These are phyloP conservation scores for Sutorius eximius DNA, from an alignment of 1,284 basidiomycete genomes.

Conservation along the genomic window DNA sequence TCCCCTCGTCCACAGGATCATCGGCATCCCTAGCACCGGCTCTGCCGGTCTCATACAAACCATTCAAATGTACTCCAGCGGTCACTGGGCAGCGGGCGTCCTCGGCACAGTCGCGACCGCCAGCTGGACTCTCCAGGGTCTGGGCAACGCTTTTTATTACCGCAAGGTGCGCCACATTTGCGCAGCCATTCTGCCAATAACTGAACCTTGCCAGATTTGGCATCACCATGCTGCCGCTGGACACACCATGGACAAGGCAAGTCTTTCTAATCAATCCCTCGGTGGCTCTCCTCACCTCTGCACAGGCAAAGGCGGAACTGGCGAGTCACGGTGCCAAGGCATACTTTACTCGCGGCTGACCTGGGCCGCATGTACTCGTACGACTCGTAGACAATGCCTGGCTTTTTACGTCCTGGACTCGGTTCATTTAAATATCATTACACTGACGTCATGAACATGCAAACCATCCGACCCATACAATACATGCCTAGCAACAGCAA, in stretches of 20 bases:
- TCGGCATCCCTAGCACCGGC: slow-evolving; percentile 89
- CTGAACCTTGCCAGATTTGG: slow-evolving; percentile 65
- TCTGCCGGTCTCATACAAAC: slow-evolving; percentile 95
- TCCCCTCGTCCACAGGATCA: slow-evolving; percentile 57
- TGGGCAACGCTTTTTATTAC: slow-evolving; percentile 83
- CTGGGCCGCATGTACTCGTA: slow-evolving; percentile 19
- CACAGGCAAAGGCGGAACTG: slow-evolving; percentile 81
- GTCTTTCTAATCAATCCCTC: slow-evolving; percentile 17
- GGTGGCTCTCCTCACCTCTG: slow-evolving; percentile 8
- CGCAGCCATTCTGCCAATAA: slow-evolving; percentile 2
- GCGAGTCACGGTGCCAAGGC: slow-evolving; percentile 84
- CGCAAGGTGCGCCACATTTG: slow-evolving; percentile 54
- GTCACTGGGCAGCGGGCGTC: slow-evolving; percentile 71
- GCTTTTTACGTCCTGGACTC: slow-evolving; percentile 3
- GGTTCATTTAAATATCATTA: slow-evolving; percentile 19
- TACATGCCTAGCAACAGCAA: slow-evolving; percentile 10
- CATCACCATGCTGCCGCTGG: slow-evolving; percentile 79
- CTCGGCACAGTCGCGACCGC: slow-evolving; percentile 79
- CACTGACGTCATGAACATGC: slow-evolving; percentile 8
- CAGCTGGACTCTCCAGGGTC: slow-evolving; percentile 86
- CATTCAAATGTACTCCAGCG: slow-evolving; percentile 70
- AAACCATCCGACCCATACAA: slow-evolving; percentile 10
- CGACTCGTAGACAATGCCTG: slow-evolving; percentile 1
- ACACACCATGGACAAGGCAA: slow-evolving; percentile 79
- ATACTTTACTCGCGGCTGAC: slow-evolving; percentile 79